Conservation (phyloP, 2,329 filamentous ascomycete genomes). For the Scytalidium sp. region DNA sequence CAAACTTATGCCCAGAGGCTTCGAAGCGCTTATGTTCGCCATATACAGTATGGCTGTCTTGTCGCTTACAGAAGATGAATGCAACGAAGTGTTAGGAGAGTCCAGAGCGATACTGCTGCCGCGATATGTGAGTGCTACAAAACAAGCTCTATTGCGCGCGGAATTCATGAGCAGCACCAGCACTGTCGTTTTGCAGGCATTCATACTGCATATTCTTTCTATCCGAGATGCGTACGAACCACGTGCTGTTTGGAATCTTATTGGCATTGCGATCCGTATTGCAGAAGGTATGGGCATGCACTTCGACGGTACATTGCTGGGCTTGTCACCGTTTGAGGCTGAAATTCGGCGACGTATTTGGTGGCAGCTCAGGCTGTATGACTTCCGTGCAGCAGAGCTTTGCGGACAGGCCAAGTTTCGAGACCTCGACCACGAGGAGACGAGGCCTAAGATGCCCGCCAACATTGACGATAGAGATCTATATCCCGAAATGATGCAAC, state of each 20-base stretch:
- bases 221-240: constrained; percentile 60
- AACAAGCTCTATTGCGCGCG: constrained; percentile 48
- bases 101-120: constrained; percentile 10
- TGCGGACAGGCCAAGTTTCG: constrained; percentile 18
- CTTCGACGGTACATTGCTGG: constrained; percentile 54
- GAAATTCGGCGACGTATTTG: constrained; percentile 67
- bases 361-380: constrained; percentile 61
- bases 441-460: constrained; percentile 44
- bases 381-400: constrained; percentile 33
- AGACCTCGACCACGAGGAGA: constrained; percentile 18
- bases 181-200: constrained; percentile 56
- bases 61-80: constrained; percentile 55
- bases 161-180: constrained; percentile 59
- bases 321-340: constrained; percentile 58
- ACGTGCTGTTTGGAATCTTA: constrained; percentile 59
- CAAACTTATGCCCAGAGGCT: constrained; percentile 34
- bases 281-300: constrained; percentile 67
- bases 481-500: constrained; percentile 50
- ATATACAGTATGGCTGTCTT: constrained; percentile 58
- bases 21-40: constrained; percentile 68
- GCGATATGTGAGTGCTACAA: constrained; percentile 34
- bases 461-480: constrained; percentile 60
- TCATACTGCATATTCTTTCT: constrained; percentile 49
- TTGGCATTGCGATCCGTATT: constrained; percentile 59
- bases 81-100: constrained; percentile 22